Evolutionary conservation across 495 filamentous ascomycete species (phyloP).

Genomic region (Mytilinidion resinicola): DNA sequence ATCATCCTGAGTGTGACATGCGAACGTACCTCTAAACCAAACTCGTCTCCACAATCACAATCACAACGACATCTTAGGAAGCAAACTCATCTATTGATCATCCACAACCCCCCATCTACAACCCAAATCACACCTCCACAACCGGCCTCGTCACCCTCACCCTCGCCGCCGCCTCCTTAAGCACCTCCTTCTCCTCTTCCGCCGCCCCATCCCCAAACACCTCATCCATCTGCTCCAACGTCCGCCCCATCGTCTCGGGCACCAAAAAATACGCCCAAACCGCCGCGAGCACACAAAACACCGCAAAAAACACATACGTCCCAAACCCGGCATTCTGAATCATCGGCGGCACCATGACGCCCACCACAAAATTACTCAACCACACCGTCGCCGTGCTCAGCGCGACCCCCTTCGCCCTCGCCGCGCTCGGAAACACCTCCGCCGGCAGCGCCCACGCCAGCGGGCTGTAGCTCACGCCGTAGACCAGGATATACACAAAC

Average conservation of each 20-base stretch:
- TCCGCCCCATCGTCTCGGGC: constrained; percentile 41
- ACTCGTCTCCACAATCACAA: no score
- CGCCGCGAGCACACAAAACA: constrained; percentile 50
- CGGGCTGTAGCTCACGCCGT: constrained; percentile 23
- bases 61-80: no score
- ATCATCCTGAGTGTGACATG: no score
- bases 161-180: not conserved
- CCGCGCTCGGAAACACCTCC: constrained; percentile 25
- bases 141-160: constrained; percentile 24
- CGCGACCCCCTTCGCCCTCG: constrained; percentile 41
- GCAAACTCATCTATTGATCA: no score
- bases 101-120: no score
- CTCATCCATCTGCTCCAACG: constrained; percentile 36
- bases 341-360: constrained; percentile 49
- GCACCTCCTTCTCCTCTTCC: constrained; percentile 15
- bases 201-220: constrained; percentile 29
- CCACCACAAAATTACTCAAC: constrained; percentile 55
- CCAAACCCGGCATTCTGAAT: constrained; percentile 52
- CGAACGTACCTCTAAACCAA: no score
- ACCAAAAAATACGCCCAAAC: constrained; percentile 51
- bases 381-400: constrained; percentile 46
- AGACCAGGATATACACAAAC: constrained; percentile 29
- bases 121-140: not conserved
- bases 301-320: constrained; percentile 51
- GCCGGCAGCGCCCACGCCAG: constrained; percentile 27